Evolutionary conservation across 139 green algal genomes (phyloP).

Genomic region (Picochlorum costavermella): DNA sequence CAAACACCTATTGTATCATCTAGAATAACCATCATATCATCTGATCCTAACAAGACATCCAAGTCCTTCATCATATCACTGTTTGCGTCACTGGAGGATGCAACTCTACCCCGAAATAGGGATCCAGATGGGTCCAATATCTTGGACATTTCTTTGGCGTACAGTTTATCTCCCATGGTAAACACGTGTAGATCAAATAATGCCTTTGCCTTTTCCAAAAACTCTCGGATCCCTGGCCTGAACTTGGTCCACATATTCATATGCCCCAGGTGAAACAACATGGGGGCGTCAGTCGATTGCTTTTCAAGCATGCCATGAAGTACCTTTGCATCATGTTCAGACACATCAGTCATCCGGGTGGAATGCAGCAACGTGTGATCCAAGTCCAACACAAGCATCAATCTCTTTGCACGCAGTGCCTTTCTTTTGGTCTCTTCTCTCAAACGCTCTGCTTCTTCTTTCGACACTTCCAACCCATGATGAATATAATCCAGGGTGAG

Average conservation of each 20-base stretch:
- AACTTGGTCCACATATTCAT: constrained; percentile 92
- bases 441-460: constrained; percentile 37
- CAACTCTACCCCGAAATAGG: constrained; percentile 63
- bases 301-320: not conserved
- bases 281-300: constrained; percentile 10
- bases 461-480: constrained; percentile 31
- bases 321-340: not conserved
- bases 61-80: constrained; percentile 63
- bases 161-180: constrained; percentile 88
- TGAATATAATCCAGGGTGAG: constrained; percentile 28
- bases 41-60: constrained; percentile 76
- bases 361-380: constrained; percentile 94
- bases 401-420: constrained; percentile 27
- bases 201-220: constrained; percentile 41
- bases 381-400: constrained; percentile 85
- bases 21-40: constrained; percentile 71
- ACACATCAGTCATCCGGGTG: constrained; percentile 35
- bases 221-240: constrained; percentile 59
- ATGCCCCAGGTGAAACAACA: constrained; percentile 57
- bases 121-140: constrained; percentile 66
- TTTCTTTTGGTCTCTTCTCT: constrained; percentile 7
- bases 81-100: constrained; percentile 48
- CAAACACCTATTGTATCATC: constrained; percentile 88
- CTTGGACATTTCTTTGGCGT: constrained; percentile 74
- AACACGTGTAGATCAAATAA: constrained; percentile 88